phyloP scores from a whole-genome alignment of 2,329 filamentous ascomycete species.

The Plenodomus lindquistii region DNA sequence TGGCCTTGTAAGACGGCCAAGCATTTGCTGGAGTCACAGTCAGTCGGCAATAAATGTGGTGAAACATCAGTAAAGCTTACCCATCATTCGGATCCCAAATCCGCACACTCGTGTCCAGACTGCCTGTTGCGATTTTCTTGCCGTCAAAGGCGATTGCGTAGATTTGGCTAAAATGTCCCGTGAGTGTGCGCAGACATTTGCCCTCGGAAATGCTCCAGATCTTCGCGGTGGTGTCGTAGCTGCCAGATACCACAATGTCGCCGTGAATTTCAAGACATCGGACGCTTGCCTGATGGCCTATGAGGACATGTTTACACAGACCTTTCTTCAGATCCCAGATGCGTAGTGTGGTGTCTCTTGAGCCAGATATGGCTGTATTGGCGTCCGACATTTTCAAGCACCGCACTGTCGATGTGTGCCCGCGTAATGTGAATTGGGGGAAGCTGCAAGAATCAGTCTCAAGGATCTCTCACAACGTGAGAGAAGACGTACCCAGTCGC shows the following conservation, averaged over 20 bases:
- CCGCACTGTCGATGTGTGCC: constrained; percentile 94
- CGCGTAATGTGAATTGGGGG: constrained; percentile 68
- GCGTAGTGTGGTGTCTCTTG: constrained; percentile 88
- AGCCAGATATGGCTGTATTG: constrained; percentile 94
- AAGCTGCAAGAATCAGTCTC: constrained; percentile 14
- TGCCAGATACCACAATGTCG: constrained; percentile 95
- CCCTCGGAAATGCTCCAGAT: constrained; percentile 99
- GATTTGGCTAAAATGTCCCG: constrained; percentile 97
- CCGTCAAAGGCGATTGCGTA: constrained; percentile 99
- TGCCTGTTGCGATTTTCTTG: constrained; percentile 88
- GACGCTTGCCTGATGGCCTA: constrained; percentile 94
- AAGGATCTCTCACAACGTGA: neutral
- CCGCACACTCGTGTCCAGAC: constrained; percentile 91
- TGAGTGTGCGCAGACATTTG: constrained; percentile 84
- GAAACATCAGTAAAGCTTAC: constrained; percentile 55
- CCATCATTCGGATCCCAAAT: constrained; percentile 94
- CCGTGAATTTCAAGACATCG: constrained; percentile 94
- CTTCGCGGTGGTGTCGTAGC: constrained; percentile 94
- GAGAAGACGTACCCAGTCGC: constrained; percentile 72
- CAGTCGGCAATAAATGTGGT: constrained; percentile 9
- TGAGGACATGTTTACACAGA: constrained; percentile 85
- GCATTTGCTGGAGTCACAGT: constrained; percentile 59
- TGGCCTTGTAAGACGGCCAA: constrained; percentile 94
- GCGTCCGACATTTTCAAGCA: constrained; percentile 97
- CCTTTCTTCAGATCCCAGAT: constrained; percentile 94